Conservation (phyloP, 73 alveolate species). For the Symbiodinium natans region DNA sequence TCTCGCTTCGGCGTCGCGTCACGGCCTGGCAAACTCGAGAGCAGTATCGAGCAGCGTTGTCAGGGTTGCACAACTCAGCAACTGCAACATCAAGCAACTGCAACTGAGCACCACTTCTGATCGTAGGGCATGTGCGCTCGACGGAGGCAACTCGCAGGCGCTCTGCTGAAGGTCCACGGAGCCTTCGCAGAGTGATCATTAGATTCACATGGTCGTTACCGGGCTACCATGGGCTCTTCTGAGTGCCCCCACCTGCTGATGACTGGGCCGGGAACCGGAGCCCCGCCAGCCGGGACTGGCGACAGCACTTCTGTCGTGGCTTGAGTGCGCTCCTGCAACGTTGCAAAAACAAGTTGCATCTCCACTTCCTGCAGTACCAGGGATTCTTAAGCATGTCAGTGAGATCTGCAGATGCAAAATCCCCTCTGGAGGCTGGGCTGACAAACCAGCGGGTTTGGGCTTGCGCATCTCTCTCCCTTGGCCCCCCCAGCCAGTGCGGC, state of each 20-base stretch:
- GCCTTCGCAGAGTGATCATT: not conserved
- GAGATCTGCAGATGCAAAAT: too few species aligned
- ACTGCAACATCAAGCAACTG: too few species aligned
- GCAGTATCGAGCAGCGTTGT: not conserved
- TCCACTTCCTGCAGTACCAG: too few species aligned
- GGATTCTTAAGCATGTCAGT: too few species aligned
- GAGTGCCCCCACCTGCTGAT: constrained; percentile 20
- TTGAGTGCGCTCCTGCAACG: not conserved
- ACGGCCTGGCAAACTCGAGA: constrained; percentile 30
- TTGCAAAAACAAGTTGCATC: too few species aligned
- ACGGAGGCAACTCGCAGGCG: not conserved
- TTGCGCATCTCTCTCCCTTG: too few species aligned
- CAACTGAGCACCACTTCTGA: not conserved
- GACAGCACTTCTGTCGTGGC: not conserved
- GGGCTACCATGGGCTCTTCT: too few species aligned
- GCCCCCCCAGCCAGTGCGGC: not conserved
- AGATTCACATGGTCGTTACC: too few species aligned
- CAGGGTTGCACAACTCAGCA: not conserved
- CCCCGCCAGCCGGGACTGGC: constrained; percentile 5
- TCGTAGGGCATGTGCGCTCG: not conserved
- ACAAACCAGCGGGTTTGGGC: too few species aligned
- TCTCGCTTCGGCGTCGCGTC: constrained; percentile 66
- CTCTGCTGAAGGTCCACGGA: not conserved
- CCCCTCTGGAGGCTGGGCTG: too few species aligned
- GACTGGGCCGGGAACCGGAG: not conserved